Percentiles rank a stretch among this genome's conserved stretches.
Conservation (phyloP, 805 yeast species). For the Brettanomyces custersianus region DNA sequence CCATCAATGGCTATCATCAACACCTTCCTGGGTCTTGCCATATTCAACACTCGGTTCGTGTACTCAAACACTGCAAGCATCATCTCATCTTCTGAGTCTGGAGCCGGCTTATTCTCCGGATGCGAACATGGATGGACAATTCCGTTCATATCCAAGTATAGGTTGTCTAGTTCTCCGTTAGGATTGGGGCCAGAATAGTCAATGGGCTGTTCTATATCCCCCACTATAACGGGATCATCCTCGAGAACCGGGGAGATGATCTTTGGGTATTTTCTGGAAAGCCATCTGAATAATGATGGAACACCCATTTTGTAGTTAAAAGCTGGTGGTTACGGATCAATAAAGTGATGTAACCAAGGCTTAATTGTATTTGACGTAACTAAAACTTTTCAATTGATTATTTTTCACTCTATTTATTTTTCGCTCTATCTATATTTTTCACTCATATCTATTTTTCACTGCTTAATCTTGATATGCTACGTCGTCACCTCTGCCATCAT, state of each 20-base stretch:
- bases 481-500: too few relatives aligned
- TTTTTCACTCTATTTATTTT: too few relatives aligned
- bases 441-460: too few relatives aligned
- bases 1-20: constrained; percentile 97
- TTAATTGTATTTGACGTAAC: too few relatives aligned
- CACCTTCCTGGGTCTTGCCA: constrained; percentile 93
- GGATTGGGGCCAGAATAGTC: constrained; percentile 74
- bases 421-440: too few relatives aligned
- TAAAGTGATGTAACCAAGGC: too few relatives aligned
- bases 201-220: constrained; percentile 56
- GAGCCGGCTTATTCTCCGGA: constrained; percentile 94
- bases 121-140: constrained; percentile 99
- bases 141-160: constrained; percentile 97
- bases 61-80: constrained; percentile 85
- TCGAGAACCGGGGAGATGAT: constrained; percentile 86
- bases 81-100: constrained; percentile 96
- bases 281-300: constrained; percentile 96
- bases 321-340: too few relatives aligned
- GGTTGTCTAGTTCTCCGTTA: constrained; percentile 90
- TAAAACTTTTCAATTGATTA: too few relatives aligned
- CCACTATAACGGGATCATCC: constrained; percentile 49
- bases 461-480: too few relatives aligned
- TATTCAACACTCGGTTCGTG: constrained; percentile 81
- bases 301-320: constrained; percentile 62
- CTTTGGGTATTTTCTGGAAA: constrained; percentile 87